phyloP scores from a whole-genome alignment of 805 yeast genomes.

The Lipomyces kockii region DNA sequence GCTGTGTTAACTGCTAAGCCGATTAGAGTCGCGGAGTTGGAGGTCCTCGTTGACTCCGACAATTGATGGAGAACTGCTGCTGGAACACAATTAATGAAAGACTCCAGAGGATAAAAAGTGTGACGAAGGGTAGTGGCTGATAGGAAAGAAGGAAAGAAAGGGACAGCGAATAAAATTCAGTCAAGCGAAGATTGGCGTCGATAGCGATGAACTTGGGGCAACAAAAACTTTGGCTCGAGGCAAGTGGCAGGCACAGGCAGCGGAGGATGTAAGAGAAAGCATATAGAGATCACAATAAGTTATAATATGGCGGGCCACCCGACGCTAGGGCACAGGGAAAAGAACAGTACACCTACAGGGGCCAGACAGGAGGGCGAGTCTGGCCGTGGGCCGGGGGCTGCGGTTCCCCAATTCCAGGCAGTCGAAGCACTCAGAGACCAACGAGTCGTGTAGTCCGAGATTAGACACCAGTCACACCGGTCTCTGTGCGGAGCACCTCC shows the following conservation, averaged over 20 bases:
- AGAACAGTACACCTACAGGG: background rate
- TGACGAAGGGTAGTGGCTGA: background rate
- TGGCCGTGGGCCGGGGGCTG: background rate
- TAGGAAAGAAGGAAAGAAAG: background rate
- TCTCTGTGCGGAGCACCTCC: background rate
- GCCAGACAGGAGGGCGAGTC: background rate
- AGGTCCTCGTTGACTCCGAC: background rate
- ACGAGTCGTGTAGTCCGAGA: background rate
- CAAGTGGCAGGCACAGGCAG: background rate
- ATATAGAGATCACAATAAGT: background rate
- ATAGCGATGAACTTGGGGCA: background rate
- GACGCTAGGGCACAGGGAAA: background rate
- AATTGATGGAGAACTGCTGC: background rate
- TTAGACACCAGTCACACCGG: background rate
- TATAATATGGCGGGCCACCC: slow-evolving; percentile 1
- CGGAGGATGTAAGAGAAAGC: background rate
- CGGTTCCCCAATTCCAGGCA: slow-evolving; percentile 1
- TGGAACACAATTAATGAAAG: background rate
- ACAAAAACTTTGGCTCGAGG: background rate
- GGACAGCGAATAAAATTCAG: too few species aligned
- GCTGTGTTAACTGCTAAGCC: background rate
- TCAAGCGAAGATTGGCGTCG: background rate
- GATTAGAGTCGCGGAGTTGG: background rate
- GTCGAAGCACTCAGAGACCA: background rate
- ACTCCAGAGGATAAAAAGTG: background rate